Evolutionary conservation across 2,329 filamentous ascomycete genomes (phyloP), one percentile per base, ranked within the genome.

Genomic region (Pseudocercospora crystallina): DNA sequence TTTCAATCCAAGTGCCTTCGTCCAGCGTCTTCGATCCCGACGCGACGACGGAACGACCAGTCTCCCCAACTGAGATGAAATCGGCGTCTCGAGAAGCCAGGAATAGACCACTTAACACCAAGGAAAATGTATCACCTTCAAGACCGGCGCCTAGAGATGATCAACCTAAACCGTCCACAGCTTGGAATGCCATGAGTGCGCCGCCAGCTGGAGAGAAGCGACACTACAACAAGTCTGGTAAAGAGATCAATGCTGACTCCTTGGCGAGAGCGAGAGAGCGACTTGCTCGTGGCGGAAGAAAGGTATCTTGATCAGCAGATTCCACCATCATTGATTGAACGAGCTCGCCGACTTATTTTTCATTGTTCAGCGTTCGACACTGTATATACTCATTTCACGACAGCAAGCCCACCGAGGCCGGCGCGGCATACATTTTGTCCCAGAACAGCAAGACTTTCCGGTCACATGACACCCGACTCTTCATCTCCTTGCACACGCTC

Each of bases 131-230:
- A 8, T 46, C 59, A 40, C 59, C 59, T 7, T 32, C 51, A 11
- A 57, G 50, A 35, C 26, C 46, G 1, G 51, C 51, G 15, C 35
- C 45, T 7, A 59, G 61, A 48, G 53, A 57, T 26, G 46, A 42
- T 10, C 34, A 20, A 1, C 42, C 58, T 20, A 63, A 60, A 37
- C 62, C 61, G 11, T 60, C 57, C 7, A 58, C 62, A 7, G 56
- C 61, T 13, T 64, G 61, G 63, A 63, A 51, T 17, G 60, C 60
- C 14, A 61, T 63, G 54, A 61, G 57, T 35, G 58, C 32, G 8
- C 46, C 32, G 8, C 46, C 38, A 11, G 17, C 32, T 10, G 20
- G 20, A 7, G 20, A 26, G 20, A 26, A 26, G 20, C 20, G 20
- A 26, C 20, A 31, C 37, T 5, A 39, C 34, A 9, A 37, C 17